Evolutionary conservation across 2,329 filamentous ascomycete species (phyloP), one percentile per base, ranked within the genome.

Genomic region (Pseudocercospora cruenta): DNA sequence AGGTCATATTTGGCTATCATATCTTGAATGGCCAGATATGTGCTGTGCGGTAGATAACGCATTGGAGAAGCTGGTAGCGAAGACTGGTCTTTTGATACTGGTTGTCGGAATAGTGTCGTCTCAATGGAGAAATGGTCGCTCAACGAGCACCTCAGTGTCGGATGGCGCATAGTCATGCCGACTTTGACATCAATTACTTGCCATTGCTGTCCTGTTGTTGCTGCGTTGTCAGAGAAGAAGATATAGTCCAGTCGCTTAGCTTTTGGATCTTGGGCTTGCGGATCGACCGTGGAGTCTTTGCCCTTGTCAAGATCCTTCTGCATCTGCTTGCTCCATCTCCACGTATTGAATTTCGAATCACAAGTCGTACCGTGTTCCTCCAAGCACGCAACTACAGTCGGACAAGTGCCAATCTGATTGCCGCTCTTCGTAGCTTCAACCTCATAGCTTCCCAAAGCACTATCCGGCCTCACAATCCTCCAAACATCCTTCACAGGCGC

Each of bases 191-290:
- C 84, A 66, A 88, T 84, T 65, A 97, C 88, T 12, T 86, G 82
- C 93, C 94, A 97, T 64, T 80, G 79, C 6, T 75, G 68, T 8
- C 75, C 75, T 19, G 74, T 74, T n/a, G 55, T 58, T n/a, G 72
- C 66, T 51, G 74, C 69, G 21, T 72, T 72, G 21, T 71, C 69
- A 1, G 86, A 87, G 71, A 92, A 90, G 79, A 99, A 98, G 74
- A 99, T 91, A 79, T 99, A 99, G 80, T 99, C 95, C 57, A 98
- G 85, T 22, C 95, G 85, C 78, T 97, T 94, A n/a, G 91, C 94
- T 24, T 83, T 84, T 0, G 87, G 88, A 76, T 97, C 94, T 3
- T 84, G 79, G 0, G 87, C 86, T 55, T 90, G 85, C 0, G 86
- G 85, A n/a, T 90, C 83, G 6, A 96, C 31, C 4, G 82, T 78